A percentile compares a stretch with the other conserved stretches of the same genome.
Conservation (phyloP, 1,139 yeast species). For the Candida glucosophila region DNA sequence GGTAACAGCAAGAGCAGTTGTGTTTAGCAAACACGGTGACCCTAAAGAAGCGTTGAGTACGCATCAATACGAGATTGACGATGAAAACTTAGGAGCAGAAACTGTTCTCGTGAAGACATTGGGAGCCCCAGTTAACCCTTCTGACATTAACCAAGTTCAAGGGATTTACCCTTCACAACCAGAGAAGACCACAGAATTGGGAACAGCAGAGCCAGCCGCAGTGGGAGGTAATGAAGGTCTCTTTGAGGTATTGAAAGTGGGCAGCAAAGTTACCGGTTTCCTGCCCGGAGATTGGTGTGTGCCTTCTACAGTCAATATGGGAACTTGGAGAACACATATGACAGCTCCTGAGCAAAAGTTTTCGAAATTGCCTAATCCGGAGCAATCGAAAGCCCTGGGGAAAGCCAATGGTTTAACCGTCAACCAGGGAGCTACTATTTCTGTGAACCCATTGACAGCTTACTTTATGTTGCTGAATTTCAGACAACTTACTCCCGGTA, state of each 20-base stretch:
- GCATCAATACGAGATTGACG: slow-evolving; percentile 44
- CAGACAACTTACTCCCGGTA: slow-evolving; percentile 50
- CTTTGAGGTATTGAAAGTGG: slow-evolving; percentile 72
- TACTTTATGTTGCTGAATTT: slow-evolving; percentile 77
- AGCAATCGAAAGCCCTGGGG: slow-evolving; percentile 23
- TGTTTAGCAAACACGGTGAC: slow-evolving; percentile 51
- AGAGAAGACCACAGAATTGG: slow-evolving; percentile 20
- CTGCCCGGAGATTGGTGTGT: slow-evolving; percentile 83
- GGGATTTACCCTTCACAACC: slow-evolving; percentile 37
- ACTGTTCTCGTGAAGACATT: slow-evolving; percentile 53
- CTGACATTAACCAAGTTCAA: slow-evolving; percentile 32
- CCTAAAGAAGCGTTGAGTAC: slow-evolving; percentile 49
- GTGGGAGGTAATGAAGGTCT: slow-evolving; percentile 71
- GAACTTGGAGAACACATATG: slow-evolving; percentile 93
- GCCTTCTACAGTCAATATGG: slow-evolving; percentile 76
- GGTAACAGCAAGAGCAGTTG: slow-evolving; percentile 51
- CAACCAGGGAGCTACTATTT: slow-evolving; percentile 79
- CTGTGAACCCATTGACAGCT: slow-evolving; percentile 91
- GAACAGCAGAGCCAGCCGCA: slow-evolving; percentile 23
- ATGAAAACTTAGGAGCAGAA: slow-evolving; percentile 28
- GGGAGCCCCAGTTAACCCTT: slow-evolving; percentile 71
- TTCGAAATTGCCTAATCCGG: slow-evolving; percentile 42
- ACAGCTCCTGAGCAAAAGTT: slow-evolving; percentile 42
- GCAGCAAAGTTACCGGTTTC: slow-evolving; percentile 42
- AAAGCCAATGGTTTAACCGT: slow-evolving; percentile 35